A percentile compares a stretch with the other conserved stretches of the same genome.
Evolutionary conservation across 1,284 basidiomycete genomes (phyloP).

Genomic region (Caloboletus firmus): DNA sequence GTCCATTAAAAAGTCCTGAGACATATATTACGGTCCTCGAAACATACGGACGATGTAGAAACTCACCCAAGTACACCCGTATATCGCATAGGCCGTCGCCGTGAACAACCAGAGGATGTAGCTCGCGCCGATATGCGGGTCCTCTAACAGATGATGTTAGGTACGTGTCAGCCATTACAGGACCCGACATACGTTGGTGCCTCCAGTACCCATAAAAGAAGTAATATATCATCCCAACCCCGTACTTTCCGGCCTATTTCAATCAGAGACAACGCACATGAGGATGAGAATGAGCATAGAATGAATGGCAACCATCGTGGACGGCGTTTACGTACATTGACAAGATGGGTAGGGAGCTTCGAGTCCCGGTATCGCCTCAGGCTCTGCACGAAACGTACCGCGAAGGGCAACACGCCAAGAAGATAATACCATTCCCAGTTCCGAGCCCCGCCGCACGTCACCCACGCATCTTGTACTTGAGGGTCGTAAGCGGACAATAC

Average conservation of each 20-base stretch:
- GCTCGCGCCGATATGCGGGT: slow-evolving; percentile 41
- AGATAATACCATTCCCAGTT: slow-evolving; percentile 63
- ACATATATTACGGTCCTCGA: neutral
- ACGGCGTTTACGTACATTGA: too few relatives aligned
- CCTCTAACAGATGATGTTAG: slow-evolving; percentile 5
- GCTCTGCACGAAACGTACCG: slow-evolving; percentile 82
- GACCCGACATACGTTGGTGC: slow-evolving; percentile 30
- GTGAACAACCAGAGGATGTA: slow-evolving; percentile 69
- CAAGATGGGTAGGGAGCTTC: slow-evolving; percentile 70
- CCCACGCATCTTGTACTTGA: slow-evolving; percentile 18
- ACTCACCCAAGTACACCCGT: slow-evolving; percentile 78
- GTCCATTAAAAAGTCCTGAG: slow-evolving; percentile 76
- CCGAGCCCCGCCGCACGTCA: slow-evolving; percentile 10
- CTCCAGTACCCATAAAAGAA: slow-evolving; percentile 76
- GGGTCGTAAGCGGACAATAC: slow-evolving; percentile 8
- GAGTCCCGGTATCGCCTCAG: slow-evolving; percentile 85
- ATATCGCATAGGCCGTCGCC: slow-evolving; percentile 64
- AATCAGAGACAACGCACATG: too few relatives aligned
- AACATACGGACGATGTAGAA: neutral
- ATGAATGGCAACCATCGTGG: too few relatives aligned
- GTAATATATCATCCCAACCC: slow-evolving; percentile 61
- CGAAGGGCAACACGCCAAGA: slow-evolving; percentile 59
- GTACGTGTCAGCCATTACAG: neutral
- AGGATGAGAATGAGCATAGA: slow-evolving; percentile 4
- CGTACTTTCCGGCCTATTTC: slow-evolving; percentile 79